phyloP scores from a whole-genome alignment of 257 asterid species.

The Nicotiana tabacum region DNA sequence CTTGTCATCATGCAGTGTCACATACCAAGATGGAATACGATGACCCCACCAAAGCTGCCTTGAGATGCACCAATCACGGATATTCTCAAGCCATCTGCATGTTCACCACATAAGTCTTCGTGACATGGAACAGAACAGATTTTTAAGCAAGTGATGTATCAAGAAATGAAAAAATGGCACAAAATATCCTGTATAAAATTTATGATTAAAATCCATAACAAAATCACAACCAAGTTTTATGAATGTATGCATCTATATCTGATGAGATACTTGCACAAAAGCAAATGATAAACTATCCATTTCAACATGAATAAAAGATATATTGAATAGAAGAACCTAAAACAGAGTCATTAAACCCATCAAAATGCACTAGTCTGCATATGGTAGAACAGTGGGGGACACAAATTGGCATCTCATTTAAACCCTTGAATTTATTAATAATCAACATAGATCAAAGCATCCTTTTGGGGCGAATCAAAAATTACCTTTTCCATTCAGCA shows the following conservation, averaged over 20 bases:
- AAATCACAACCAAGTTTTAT: neutral
- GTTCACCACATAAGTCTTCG: constrained; percentile 8
- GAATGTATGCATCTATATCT: neutral
- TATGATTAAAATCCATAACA: neutral
- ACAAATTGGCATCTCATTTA: neutral
- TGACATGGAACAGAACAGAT: neutral
- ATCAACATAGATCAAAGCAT: neutral
- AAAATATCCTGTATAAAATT: neutral
- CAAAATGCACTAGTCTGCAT: neutral
- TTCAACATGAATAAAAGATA: neutral
- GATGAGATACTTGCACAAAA: neutral
- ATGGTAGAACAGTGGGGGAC: neutral
- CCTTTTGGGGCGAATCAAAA: neutral
- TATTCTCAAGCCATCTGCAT: constrained; percentile 96
- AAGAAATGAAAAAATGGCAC: constrained; percentile 1
- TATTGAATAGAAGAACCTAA: neutral
- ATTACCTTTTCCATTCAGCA: constrained; percentile 92
- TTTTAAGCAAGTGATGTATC: neutral
- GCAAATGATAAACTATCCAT: neutral
- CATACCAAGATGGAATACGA: constrained; percentile 94
- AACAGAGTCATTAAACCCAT: neutral
- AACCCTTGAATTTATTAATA: neutral
- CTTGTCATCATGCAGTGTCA: constrained; percentile 58
- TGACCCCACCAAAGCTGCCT: constrained; percentile 99
- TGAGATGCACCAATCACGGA: constrained; percentile 97